Conservation (phyloP, 2,329 filamentous ascomycete genomes). For the Talaromyces amestolkiae region DNA sequence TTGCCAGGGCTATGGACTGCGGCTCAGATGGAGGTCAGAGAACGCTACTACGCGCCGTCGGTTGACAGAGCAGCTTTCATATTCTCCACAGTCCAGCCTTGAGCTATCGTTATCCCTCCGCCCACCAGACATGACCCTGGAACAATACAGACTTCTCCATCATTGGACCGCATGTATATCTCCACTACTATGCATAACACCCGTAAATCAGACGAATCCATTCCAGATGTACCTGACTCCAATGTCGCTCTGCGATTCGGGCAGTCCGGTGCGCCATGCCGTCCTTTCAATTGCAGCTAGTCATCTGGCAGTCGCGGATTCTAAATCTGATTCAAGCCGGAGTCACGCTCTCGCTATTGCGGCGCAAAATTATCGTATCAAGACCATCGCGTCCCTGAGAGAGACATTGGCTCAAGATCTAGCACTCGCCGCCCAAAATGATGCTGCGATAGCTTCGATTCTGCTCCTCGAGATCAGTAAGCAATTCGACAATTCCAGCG, state of each 20-base stretch:
- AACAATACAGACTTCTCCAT: not conserved
- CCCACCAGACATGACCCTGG: not conserved
- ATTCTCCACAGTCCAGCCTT: slow-evolving; percentile 1
- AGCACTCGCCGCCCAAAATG: not conserved
- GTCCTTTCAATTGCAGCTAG: not conserved
- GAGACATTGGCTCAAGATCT: not conserved
- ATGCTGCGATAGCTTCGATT: not conserved
- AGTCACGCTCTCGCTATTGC: not conserved
- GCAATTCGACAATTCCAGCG: not conserved
- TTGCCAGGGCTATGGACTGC: not conserved
- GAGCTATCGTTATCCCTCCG: not conserved
- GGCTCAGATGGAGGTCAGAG: not conserved
- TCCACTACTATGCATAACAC: not conserved
- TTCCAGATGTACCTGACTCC: not conserved
- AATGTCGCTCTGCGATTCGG: not conserved
- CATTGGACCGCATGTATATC: not conserved
- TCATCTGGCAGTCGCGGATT: not conserved
- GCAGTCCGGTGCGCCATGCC: not conserved
- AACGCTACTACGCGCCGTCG: not conserved
- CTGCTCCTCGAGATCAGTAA: not conserved
- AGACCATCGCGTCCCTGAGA: not conserved
- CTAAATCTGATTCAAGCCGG: not conserved
- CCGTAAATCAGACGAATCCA: not conserved
- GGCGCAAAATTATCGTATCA: not conserved
- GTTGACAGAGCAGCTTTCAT: not conserved